Evolutionary conservation across 306 rosid genomes (phyloP), one percentile per base, ranked within the genome.

Genomic region (Quillaja saponaria): DNA sequence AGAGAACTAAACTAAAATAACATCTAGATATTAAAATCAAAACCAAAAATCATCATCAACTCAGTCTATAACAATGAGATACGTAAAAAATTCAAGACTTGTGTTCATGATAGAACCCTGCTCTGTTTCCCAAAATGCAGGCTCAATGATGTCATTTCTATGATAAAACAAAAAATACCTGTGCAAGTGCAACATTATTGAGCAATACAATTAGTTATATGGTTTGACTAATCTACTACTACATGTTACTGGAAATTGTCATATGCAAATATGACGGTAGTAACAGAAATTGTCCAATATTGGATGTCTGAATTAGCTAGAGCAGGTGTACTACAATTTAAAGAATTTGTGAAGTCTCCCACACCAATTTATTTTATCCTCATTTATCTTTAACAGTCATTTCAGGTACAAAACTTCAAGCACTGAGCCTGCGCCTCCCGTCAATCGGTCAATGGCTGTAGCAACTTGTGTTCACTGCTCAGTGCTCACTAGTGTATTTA

Each of bases 361-460:
- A 4, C 3, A 25, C 31, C 31, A 25, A 25, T 1, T 1, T 4
- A 4, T 25, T 25, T 25, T n/a, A n/a, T n/a, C n/a, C n/a, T n/a
- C n/a, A n/a, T 37, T 39, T 33, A 55, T 10, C 8, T 49, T 57
- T 34, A 54, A 12, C 50, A 52, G 44, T 63, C 35, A 64, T 55
- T 66, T 34, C 62, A 59, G 71, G 61, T 58, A 42, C 54, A 70
- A 66, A 69, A 21, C 34, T 62, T 54, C 48, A 47, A 61, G 41
- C 49, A 65, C 34, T 34, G 35, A 61, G 18, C 41, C 34, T 37
- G 13, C 17, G 50, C 66, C 41, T 66, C 51, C 15, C n/a, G 58
- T 46, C 35, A 51, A 7, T 2, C 37, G 18, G 40, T 46, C 13
- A 10, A 16, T 13, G 21, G 48, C 21, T 40, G 49, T 21, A 39